These are phyloP conservation scores for Ogataea philodendri DNA, from an alignment of 805 yeast species.

Conservation along the genomic window DNA sequence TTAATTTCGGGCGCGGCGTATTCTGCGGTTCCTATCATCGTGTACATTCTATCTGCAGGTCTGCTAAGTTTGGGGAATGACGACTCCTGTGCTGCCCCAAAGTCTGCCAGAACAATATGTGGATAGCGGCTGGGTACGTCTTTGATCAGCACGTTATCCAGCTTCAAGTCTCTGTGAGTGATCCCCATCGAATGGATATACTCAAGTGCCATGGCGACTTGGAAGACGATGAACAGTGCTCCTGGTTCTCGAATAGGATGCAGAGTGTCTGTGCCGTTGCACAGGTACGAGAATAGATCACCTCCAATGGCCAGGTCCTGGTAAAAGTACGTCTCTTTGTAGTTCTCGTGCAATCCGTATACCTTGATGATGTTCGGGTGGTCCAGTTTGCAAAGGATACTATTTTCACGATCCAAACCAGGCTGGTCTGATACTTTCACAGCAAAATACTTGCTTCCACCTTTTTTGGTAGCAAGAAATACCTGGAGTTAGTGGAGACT, in stretches of 20 bases:
- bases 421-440: conserved; percentile 41
- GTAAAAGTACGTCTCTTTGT: conserved; percentile 83
- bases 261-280: conserved; percentile 51
- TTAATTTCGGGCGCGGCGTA: conserved; percentile 74
- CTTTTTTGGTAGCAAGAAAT: conserved; percentile 33
- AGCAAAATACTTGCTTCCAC: conserved; percentile 38
- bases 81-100: conserved; percentile 47
- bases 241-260: conserved; percentile 52
- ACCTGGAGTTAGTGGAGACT: conserved; percentile 20
- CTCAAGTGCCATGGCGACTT: conserved; percentile 52
- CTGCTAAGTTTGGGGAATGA: conserved; percentile 1
- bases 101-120: conserved; percentile 61
- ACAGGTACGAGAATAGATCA: conserved; percentile 86
- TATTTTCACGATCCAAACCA: conserved; percentile 28
- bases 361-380: conserved; percentile 90
- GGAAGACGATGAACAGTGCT: conserved; percentile 50
- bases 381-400: conserved; percentile 60
- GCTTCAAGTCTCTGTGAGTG: conserved; percentile 65
- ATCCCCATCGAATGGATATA: conserved; percentile 54
- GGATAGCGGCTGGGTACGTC: conserved; percentile 52
- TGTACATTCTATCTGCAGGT: conserved; percentile 23
- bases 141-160: conserved; percentile 64
- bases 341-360: conserved; percentile 68
- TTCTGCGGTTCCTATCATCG: conserved; percentile 52
- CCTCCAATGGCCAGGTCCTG: conserved; percentile 96